Percentiles rank a stretch among this genome's conserved stretches.
Conservation (phyloP, 768 basidiomycete genomes). For the Mycena epipterygia region DNA sequence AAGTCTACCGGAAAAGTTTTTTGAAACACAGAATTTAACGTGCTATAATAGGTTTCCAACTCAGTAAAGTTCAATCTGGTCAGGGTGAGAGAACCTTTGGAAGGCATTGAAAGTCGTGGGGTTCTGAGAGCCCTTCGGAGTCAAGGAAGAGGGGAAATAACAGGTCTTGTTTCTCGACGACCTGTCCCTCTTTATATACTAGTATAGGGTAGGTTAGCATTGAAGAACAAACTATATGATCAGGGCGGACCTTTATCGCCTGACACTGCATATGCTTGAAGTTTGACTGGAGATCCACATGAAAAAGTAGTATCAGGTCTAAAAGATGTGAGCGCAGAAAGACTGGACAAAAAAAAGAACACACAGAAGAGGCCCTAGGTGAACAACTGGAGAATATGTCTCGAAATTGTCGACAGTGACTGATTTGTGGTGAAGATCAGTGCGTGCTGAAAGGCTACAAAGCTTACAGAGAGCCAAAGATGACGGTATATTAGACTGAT, state of each 20-base stretch:
- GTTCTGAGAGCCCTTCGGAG: not conserved
- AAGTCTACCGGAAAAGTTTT: not conserved
- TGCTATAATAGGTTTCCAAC: not conserved
- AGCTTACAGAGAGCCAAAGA: not conserved
- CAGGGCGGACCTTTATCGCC: not conserved
- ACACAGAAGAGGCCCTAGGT: not conserved
- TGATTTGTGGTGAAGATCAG: not conserved
- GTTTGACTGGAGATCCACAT: not conserved
- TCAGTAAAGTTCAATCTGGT: not conserved
- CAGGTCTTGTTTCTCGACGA: constrained; percentile 3
- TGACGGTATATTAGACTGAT: not conserved
- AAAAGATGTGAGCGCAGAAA: not conserved
- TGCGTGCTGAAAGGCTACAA: not conserved
- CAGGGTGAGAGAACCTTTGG: not conserved
- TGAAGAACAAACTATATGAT: not conserved
- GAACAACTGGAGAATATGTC: constrained; percentile 3
- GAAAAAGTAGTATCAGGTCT: not conserved
- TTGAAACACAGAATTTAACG: not conserved
- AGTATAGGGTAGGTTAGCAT: too few relatives aligned
- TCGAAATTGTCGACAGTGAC: not conserved
- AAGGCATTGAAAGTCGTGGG: not conserved
- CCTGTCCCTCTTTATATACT: constrained; percentile 4
- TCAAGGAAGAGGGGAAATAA: not conserved
- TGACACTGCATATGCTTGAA: constrained; percentile 2
- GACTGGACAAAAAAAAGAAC: not conserved